phyloP scores from a whole-genome alignment of 208 protist genomes.

The Entamoeba invadens region DNA sequence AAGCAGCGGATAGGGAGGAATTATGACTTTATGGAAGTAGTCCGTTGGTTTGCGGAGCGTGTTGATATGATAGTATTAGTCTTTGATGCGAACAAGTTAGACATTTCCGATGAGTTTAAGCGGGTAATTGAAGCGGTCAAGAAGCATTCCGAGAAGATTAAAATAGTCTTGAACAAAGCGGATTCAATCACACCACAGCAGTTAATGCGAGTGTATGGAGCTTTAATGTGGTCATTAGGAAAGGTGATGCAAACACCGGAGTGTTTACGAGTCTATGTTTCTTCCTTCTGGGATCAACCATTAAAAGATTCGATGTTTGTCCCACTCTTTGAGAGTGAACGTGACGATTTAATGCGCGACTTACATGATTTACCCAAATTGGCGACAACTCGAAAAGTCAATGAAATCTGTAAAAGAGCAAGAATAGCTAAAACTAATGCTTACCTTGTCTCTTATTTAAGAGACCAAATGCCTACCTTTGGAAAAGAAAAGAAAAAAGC shows the following conservation, averaged over 20 bases:
- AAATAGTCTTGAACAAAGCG: constrained; percentile 84
- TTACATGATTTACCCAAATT: constrained; percentile 59
- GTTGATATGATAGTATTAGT: constrained; percentile 77
- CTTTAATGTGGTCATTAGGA: constrained; percentile 82
- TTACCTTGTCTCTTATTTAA: constrained; percentile 54
- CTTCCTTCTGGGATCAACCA: constrained; percentile 77
- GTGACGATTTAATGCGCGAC: constrained; percentile 60
- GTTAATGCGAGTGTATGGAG: constrained; percentile 81
- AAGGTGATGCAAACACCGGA: constrained; percentile 74
- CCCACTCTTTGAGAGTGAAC: constrained; percentile 60
- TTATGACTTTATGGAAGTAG: constrained; percentile 52
- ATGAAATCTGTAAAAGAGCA: constrained; percentile 63
- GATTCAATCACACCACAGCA: constrained; percentile 70
- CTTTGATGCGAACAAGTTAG: constrained; percentile 89
- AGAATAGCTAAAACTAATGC: constrained; percentile 59
- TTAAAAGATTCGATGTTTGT: constrained; percentile 56
- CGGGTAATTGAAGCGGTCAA: constrained; percentile 42
- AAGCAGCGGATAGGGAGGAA: constrained; percentile 57
- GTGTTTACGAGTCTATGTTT: constrained; percentile 75
- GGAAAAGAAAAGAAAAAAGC: constrained; percentile 2
- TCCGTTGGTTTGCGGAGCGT: constrained; percentile 69
- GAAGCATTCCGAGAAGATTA: constrained; percentile 57
- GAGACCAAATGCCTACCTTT: constrained; percentile 7
- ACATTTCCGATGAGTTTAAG: constrained; percentile 59
- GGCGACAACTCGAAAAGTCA: constrained; percentile 63